Evolutionary conservation across 768 basidiomycete genomes (phyloP).

Genomic region (Mycena haematopus): DNA sequence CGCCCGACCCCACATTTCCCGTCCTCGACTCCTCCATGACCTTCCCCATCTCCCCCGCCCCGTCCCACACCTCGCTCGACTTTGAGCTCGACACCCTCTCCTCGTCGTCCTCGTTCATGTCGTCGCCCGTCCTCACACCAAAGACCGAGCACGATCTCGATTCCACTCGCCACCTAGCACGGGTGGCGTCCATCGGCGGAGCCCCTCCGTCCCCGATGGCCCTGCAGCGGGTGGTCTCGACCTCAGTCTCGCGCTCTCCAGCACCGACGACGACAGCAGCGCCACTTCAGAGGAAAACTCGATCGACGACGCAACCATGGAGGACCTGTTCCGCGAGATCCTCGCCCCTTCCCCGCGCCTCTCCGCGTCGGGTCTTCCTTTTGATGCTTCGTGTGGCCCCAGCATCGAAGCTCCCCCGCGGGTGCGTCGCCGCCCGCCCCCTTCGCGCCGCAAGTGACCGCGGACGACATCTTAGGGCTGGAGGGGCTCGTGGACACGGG

Average conservation of each 20-base stretch:
- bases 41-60: conserved; percentile 46
- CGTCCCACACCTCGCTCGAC: conserved; percentile 42
- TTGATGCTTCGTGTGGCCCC: conserved; percentile 31
- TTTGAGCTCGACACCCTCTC: conserved; percentile 37
- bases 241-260: conserved; percentile 37
- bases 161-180: conserved; percentile 97
- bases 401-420: conserved; percentile 29
- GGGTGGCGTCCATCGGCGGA: conserved; percentile 83
- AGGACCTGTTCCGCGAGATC: conserved; percentile 73
- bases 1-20: conserved; percentile 34
- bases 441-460: conserved; percentile 33
- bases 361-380: conserved; percentile 41
- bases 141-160: conserved; percentile 46
- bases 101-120: conserved; percentile 41
- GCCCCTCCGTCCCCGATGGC: conserved; percentile 62
- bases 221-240: conserved; percentile 92
- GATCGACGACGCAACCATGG: conserved; percentile 69
- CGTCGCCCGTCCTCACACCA: conserved; percentile 42
- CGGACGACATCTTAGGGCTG: conserved; percentile 29
- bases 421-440: conserved; percentile 32
- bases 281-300: conserved; percentile 27
- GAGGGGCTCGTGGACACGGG: conserved; percentile 26
- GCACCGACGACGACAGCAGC: conserved; percentile 33
- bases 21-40: conserved; percentile 33
- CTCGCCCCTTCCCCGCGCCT: conserved; percentile 56